Conservation (phyloP, 805 yeast genomes). For the Starmerella cellae region DNA sequence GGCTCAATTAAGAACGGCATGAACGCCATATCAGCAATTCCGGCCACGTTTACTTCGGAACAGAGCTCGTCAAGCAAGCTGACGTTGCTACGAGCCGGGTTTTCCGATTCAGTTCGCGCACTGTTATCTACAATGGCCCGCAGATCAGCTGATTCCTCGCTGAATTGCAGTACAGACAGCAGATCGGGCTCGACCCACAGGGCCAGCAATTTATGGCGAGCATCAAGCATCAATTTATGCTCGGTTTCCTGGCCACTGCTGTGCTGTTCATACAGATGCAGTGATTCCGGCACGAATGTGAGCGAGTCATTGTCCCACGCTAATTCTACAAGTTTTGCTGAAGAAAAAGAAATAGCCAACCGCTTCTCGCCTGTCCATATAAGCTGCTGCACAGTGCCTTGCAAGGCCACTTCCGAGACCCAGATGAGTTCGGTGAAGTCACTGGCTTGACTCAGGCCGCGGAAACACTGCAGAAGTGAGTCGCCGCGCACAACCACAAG, state of each 20-base stretch:
- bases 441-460: slow-evolving; percentile 18
- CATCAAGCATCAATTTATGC: slow-evolving; percentile 35
- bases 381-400: slow-evolving; percentile 55
- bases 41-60: not conserved
- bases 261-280: slow-evolving; percentile 70
- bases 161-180: slow-evolving; percentile 34
- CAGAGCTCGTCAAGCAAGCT: not conserved
- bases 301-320: slow-evolving; percentile 50
- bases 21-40: slow-evolving; percentile 59
- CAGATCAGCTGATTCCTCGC: slow-evolving; percentile 30
- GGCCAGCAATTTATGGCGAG: slow-evolving; percentile 53
- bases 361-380: slow-evolving; percentile 28
- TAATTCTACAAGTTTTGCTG: slow-evolving; percentile 66
- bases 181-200: slow-evolving; percentile 35
- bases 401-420: slow-evolving; percentile 52
- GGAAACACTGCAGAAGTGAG: slow-evolving; percentile 51
- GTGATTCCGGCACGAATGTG: slow-evolving; percentile 53
- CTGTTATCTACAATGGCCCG: slow-evolving; percentile 39
- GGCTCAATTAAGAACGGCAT: slow-evolving; percentile 68
- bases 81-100: not conserved
- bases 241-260: slow-evolving; percentile 14
- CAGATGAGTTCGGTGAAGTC: slow-evolving; percentile 27
- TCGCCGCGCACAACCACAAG: slow-evolving; percentile 54
- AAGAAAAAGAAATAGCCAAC: slow-evolving; percentile 50
- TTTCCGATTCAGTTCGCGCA: slow-evolving; percentile 17